Evolutionary conservation across 352 stramenopile species (phyloP).

Genomic region (Globisporangium mamillatum): DNA sequence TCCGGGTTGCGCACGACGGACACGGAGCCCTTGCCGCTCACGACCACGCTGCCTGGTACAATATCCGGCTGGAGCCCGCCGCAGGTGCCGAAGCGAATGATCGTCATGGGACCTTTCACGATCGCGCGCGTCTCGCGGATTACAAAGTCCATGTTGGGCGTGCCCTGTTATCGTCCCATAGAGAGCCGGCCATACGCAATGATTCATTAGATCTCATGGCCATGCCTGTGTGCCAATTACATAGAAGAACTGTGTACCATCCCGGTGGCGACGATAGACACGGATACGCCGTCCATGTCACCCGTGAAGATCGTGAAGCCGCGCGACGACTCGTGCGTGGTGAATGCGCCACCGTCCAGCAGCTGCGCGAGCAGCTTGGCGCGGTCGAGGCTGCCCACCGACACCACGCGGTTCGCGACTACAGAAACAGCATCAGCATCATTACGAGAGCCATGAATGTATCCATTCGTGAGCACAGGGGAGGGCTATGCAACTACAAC

Average conservation of each 20-base stretch:
- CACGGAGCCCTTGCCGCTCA: conserved; percentile 47
- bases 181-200: background rate
- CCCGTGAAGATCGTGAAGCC: conserved; percentile 69
- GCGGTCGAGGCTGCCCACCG: conserved; percentile 39
- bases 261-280: conserved; percentile 61
- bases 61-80: conserved; percentile 38
- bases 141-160: conserved; percentile 76
- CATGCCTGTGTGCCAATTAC: background rate
- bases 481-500: too few relatives aligned
- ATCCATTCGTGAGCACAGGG: too few relatives aligned
- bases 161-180: conserved; percentile 23
- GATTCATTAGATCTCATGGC: background rate
- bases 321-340: conserved; percentile 33
- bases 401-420: conserved; percentile 51
- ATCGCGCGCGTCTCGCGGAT: conserved; percentile 57
- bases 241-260: conserved; percentile 31
- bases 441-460: too few relatives aligned
- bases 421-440: background rate
- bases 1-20: conserved; percentile 45
- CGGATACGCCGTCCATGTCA: conserved; percentile 30
- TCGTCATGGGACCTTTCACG: conserved; percentile 44
- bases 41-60: conserved; percentile 46
- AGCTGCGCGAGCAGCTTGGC: conserved; percentile 30
- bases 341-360: conserved; percentile 29
- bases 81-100: conserved; percentile 66